Conservation (phyloP, 2,329 filamentous ascomycete species). For the Sarocladium kiliense region DNA sequence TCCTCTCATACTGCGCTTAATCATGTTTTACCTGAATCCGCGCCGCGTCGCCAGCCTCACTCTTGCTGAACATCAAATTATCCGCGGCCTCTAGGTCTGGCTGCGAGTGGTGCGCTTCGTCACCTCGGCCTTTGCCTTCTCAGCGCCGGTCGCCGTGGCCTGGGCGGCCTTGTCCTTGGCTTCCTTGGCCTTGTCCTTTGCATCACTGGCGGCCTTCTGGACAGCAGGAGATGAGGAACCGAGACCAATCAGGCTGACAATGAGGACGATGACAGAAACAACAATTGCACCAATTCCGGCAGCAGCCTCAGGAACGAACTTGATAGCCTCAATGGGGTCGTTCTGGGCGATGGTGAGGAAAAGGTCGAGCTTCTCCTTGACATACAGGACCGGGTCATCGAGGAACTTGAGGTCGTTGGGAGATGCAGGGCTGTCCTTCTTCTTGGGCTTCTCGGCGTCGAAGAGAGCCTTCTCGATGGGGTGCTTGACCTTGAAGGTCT, state of each 20-base stretch:
- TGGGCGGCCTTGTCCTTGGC: conserved; percentile 62
- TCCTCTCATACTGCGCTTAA: background rate
- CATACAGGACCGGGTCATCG: conserved; percentile 81
- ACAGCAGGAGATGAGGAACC: conserved; percentile 61
- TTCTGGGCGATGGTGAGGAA: conserved; percentile 80
- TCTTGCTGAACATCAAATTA: background rate
- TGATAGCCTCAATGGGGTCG: conserved; percentile 78
- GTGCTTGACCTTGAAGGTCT: conserved; percentile 88
- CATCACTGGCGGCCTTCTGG: conserved; percentile 64
- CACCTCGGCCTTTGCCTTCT: conserved; percentile 70
- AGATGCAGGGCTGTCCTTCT: conserved; percentile 57
- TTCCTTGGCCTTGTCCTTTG: conserved; percentile 67
- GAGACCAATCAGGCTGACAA: conserved; percentile 61
- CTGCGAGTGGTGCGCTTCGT: conserved; percentile 56
- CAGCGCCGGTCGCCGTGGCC: conserved; percentile 56
- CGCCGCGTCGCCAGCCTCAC: background rate
- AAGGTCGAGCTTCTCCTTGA: conserved; percentile 89
- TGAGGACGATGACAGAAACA: conserved; percentile 64
- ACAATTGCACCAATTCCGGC: conserved; percentile 69
- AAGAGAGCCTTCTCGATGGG: conserved; percentile 76
- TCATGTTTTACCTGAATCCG: background rate
- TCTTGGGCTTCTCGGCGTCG: conserved; percentile 74
- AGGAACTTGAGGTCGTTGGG: conserved; percentile 78
- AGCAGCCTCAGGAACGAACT: conserved; percentile 87
- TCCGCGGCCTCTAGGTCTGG: conserved; percentile 23